Percentiles rank a stretch among this genome's conserved stretches.
Conservation (phyloP, 257 asterid genomes). For the Ajuga chamaepitys region DNA sequence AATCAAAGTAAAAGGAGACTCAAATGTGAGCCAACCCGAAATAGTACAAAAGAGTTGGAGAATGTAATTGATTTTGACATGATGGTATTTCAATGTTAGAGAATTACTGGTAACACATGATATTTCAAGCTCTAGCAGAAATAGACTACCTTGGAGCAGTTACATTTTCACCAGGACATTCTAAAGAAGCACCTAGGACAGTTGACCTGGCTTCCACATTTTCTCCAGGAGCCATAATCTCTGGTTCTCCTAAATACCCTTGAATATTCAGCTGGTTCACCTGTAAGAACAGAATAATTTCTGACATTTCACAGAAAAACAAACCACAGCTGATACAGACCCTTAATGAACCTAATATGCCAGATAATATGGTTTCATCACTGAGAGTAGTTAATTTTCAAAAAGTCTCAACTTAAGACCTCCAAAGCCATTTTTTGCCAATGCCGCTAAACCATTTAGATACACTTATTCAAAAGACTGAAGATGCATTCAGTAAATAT, state of each 20-base stretch:
- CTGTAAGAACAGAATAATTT: conserved; percentile 24
- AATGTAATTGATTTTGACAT: no score
- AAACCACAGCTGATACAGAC: background rate
- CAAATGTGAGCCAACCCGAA: no score
- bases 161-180: conserved; percentile 11
- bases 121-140: background rate
- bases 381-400: background rate
- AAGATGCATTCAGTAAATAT: background rate
- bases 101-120: background rate
- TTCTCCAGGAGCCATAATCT: conserved; percentile 24
- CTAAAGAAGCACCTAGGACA: conserved; percentile 25
- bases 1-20: no score
- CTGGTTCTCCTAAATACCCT: conserved; percentile 28
- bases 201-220: conserved; percentile 19
- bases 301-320: background rate
- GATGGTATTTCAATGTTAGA: no score
- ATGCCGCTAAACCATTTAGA: background rate
- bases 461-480: background rate
- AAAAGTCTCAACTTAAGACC: background rate
- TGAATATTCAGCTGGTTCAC: conserved; percentile 26
- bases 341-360: background rate
- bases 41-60: no score
- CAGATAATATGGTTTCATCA: background rate
- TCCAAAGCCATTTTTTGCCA: background rate
- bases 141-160: conserved; percentile 30